Percentiles rank a stretch among this genome's conserved stretches.
Evolutionary conservation across 768 basidiomycete species (phyloP).

Genomic region (Serendipita sp.): DNA sequence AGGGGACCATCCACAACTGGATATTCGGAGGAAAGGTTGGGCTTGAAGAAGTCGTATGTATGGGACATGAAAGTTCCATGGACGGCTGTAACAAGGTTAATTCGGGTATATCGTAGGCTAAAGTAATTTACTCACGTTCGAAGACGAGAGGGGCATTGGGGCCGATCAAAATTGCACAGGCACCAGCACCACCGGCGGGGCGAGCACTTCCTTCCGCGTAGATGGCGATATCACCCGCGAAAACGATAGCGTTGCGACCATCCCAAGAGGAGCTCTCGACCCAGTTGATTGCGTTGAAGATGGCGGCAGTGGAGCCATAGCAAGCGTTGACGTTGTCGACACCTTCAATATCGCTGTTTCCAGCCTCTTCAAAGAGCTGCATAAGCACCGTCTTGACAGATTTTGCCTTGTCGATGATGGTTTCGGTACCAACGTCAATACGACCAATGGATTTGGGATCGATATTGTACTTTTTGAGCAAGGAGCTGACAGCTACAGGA

Average conservation of each 20-base stretch:
- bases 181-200: slow-evolving; percentile 94
- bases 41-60: slow-evolving; percentile 99
- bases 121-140: slow-evolving; percentile 54
- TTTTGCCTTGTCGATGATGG: slow-evolving; percentile 99
- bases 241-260: slow-evolving; percentile 91
- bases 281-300: slow-evolving; percentile 99
- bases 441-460: slow-evolving; percentile 95
- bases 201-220: slow-evolving; percentile 92
- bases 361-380: slow-evolving; percentile 87
- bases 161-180: slow-evolving; percentile 86
- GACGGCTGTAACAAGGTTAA: slow-evolving; percentile 41
- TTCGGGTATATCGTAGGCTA: not conserved
- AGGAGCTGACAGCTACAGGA: slow-evolving; percentile 59
- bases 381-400: slow-evolving; percentile 96
- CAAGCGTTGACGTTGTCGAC: slow-evolving; percentile 99
- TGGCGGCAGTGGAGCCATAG: slow-evolving; percentile 95
- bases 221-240: slow-evolving; percentile 92
- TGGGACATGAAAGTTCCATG: slow-evolving; percentile 97
- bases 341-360: slow-evolving; percentile 95
- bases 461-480: slow-evolving; percentile 86
- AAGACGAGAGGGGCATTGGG: slow-evolving; percentile 89
- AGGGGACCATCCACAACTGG: slow-evolving; percentile 96
- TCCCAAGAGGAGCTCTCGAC: slow-evolving; percentile 93
- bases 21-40: slow-evolving; percentile 84
- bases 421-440: slow-evolving; percentile 96